These are phyloP conservation scores for Grosmannia serpens DNA, from an alignment of 2,329 filamentous ascomycete species.

Conservation along the genomic window DNA sequence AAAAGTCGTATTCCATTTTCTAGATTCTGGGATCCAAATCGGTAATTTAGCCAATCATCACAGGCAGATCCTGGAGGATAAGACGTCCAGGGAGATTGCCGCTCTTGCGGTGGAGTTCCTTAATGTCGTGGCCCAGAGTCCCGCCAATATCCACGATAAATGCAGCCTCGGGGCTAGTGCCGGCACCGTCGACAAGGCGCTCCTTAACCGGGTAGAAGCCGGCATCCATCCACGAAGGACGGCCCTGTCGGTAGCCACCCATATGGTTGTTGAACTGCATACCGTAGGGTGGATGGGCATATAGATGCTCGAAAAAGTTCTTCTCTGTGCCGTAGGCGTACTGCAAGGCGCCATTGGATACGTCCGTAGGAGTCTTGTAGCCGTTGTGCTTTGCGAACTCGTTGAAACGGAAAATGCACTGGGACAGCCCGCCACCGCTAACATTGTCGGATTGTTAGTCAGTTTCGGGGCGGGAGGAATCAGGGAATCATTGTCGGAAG, in stretches of 20 bases:
- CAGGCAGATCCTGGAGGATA: conserved; percentile 35
- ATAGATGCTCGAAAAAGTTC: conserved; percentile 23
- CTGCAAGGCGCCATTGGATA: conserved; percentile 19
- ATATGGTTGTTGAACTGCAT: conserved; percentile 27
- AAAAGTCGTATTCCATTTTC: conserved; percentile 32
- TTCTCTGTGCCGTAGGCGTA: conserved; percentile 22
- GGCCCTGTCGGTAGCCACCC: conserved; percentile 20
- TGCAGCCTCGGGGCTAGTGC: conserved; percentile 1
- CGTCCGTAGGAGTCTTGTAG: conserved; percentile 18
- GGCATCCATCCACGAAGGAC: conserved; percentile 17
- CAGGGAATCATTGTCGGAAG: background rate
- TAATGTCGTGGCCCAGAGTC: conserved; percentile 27
- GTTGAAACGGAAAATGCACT: conserved; percentile 14
- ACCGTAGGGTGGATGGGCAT: conserved; percentile 17
- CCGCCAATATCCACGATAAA: conserved; percentile 33
- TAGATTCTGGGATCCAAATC: conserved; percentile 20
- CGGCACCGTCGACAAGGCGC: conserved; percentile 17
- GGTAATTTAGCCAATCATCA: conserved; percentile 23
- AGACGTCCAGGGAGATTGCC: conserved; percentile 27
- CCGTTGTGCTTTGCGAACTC: conserved; percentile 18
- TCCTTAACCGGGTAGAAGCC: conserved; percentile 20
- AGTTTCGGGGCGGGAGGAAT: background rate
- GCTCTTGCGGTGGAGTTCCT: conserved; percentile 24
- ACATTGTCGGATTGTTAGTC: background rate
- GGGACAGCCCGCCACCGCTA: background rate